Evolutionary conservation across 2,329 filamentous ascomycete genomes (phyloP), one percentile per base, ranked within the genome.

Genomic region (Xylariaceae sp.): DNA sequence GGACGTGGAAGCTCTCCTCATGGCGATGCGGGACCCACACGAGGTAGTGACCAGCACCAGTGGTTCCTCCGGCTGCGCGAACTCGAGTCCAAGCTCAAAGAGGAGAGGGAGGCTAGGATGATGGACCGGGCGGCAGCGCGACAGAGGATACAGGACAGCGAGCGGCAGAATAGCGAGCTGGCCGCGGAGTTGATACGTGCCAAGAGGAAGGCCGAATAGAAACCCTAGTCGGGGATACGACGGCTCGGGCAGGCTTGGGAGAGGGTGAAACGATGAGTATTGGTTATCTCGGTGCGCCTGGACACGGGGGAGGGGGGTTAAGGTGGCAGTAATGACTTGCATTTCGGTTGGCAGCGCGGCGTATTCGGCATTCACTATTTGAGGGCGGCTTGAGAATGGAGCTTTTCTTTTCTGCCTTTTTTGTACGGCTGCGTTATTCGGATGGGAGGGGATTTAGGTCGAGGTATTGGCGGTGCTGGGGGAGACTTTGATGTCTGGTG

Each of bases 1-100:
- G 62, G 65, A 47, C 64, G 64, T 15, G 41, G 60, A 2, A 56
- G 58, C 15, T 63, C 65, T 29, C 59, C 67, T 0, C 56, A 60
- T 16, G 53, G 56, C 21, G 42, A 60, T 55, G 22, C 50, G 47
- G 41, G 58, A 58, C 42, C 60, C 37, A 64, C 63, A 53, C 53
- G 55, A 47, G 65, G 61, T 6, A 57, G 61, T 36, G 73, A 74
- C 37, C 87, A 92, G 62, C 86, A 88, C 60, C 83, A 87, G 61
- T 96, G 90, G 89, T 84, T 95, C 60, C 82, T 95, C 59, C 77
- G 94, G 6, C 77, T 97, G 32, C 84, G 89, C 53, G 92, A 97
- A 67, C 76, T 97, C 62, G 94, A 99, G 75, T 81, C 86, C 61
- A 84, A 95, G 63, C 77, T 99, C 16, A 95, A 96, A 70, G 85